These are phyloP conservation scores for Bombardia bombarda DNA, from an alignment of 495 filamentous ascomycete genomes.

Conservation along the genomic window DNA sequence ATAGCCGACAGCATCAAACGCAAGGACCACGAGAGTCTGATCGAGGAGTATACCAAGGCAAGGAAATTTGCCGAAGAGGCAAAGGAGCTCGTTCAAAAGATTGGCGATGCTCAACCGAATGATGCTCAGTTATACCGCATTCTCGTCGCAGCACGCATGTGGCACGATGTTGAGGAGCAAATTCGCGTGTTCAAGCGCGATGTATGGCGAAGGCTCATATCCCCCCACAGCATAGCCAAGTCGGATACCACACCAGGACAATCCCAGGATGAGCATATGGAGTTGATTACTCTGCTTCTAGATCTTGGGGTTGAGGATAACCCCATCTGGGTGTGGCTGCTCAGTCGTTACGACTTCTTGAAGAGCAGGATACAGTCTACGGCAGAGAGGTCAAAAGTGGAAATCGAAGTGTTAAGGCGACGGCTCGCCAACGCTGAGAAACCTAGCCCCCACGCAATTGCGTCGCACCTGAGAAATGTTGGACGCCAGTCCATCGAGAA, in stretches of 20 bases:
- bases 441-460: constrained; percentile 58
- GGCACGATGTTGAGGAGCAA: constrained; percentile 80
- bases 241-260: constrained; percentile 32
- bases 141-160: constrained; percentile 86
- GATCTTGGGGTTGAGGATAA: constrained; percentile 93
- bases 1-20: constrained; percentile 80
- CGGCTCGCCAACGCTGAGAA: constrained; percentile 66
- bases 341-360: constrained; percentile 79
- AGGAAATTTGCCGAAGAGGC: constrained; percentile 67
- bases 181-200: constrained; percentile 81
- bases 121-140: constrained; percentile 79
- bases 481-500: constrained; percentile 51
- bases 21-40: constrained; percentile 76
- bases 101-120: constrained; percentile 37
- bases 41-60: constrained; percentile 78
- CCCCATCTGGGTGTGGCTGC: constrained; percentile 90
- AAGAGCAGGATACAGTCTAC: constrained; percentile 72
- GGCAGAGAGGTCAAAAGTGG: constrained; percentile 74
- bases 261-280: constrained; percentile 75
- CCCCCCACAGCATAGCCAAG: constrained; percentile 40
- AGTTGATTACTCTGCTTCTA: constrained; percentile 75
- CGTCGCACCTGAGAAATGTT: constrained; percentile 64
- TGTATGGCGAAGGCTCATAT: constrained; percentile 71
- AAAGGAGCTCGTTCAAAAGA: constrained; percentile 50
- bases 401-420: constrained; percentile 84